These are phyloP conservation scores for Kregervanrija pseudodelftensis DNA, from an alignment of 805 yeast genomes.

Conservation along the genomic window DNA sequence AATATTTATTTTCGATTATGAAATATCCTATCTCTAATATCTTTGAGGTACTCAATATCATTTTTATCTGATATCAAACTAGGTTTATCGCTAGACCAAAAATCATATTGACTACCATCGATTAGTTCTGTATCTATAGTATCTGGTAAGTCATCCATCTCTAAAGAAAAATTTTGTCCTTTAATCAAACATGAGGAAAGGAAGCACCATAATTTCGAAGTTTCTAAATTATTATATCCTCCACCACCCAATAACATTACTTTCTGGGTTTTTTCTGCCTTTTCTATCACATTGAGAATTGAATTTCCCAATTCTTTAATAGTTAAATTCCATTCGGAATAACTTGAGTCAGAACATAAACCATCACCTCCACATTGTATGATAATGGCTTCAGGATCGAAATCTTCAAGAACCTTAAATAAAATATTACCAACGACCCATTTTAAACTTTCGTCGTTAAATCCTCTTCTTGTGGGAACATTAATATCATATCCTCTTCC, in stretches of 20 bases:
- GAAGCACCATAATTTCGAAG: conserved; percentile 55
- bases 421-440: conserved; percentile 35
- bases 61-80: conserved; percentile 27
- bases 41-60: conserved; percentile 25
- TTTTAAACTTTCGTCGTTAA: conserved; percentile 38
- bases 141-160: conserved; percentile 32
- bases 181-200: conserved; percentile 26
- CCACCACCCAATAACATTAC: conserved; percentile 64
- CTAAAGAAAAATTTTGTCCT: conserved; percentile 12
- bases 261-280: conserved; percentile 16
- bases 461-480: conserved; percentile 52
- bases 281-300: conserved; percentile 24
- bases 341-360: conserved; percentile 47
- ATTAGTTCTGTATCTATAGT: conserved; percentile 37
- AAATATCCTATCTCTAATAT: conserved; percentile 12
- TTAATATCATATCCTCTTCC: conserved; percentile 37
- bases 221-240: conserved; percentile 58
- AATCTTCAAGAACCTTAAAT: conserved; percentile 31
- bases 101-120: conserved; percentile 14
- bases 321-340: conserved; percentile 63
- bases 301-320: conserved; percentile 39
- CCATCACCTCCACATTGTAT: conserved; percentile 76
- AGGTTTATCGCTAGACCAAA: conserved; percentile 22
- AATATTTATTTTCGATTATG: neutral
- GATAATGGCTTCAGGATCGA: conserved; percentile 47